phyloP scores from a whole-genome alignment of 2,329 filamentous ascomycete species.

The Fusarium hostae region DNA sequence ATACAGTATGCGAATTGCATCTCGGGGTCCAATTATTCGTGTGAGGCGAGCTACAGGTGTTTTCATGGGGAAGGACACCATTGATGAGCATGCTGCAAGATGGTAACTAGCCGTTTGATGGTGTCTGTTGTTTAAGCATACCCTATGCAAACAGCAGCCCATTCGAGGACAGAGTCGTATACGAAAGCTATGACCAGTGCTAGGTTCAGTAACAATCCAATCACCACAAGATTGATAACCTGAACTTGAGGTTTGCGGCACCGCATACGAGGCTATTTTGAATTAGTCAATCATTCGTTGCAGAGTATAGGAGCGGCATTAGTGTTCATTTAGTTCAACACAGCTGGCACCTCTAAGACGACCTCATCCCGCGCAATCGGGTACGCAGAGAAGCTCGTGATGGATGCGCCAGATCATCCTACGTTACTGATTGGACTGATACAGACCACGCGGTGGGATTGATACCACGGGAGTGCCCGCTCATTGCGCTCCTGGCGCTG shows the following conservation, averaged over 20 bases:
- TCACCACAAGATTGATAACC: conserved; percentile 3
- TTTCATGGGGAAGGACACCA: neutral
- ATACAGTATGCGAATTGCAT: conserved; percentile 12
- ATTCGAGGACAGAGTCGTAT: conserved; percentile 12
- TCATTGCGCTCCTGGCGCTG: conserved; percentile 44
- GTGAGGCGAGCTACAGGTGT: conserved; percentile 20
- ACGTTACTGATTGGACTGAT: conserved; percentile 25
- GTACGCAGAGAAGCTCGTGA: conserved; percentile 21
- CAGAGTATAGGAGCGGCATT: conserved; percentile 31
- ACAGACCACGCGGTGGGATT: conserved; percentile 32
- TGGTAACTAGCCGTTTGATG: neutral
- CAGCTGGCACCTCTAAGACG: conserved; percentile 15
- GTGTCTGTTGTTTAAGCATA: conserved; percentile 3
- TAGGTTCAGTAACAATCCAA: neutral
- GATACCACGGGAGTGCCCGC: conserved; percentile 44
- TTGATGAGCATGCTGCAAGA: conserved; percentile 1
- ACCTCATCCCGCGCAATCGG: conserved; percentile 12
- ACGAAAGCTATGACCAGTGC: conserved; percentile 8
- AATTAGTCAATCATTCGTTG: conserved; percentile 22
- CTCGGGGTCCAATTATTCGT: conserved; percentile 19
- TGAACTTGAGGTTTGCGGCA: conserved; percentile 1
- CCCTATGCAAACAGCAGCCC: conserved; percentile 14
- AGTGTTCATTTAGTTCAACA: conserved; percentile 15
- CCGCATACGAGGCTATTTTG: conserved; percentile 17
- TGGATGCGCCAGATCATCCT: conserved; percentile 34